Evolutionary conservation across 2,329 filamentous ascomycete genomes (phyloP), one percentile per base, ranked within the genome.

Genomic region (Amesomyces nigricolor): DNA sequence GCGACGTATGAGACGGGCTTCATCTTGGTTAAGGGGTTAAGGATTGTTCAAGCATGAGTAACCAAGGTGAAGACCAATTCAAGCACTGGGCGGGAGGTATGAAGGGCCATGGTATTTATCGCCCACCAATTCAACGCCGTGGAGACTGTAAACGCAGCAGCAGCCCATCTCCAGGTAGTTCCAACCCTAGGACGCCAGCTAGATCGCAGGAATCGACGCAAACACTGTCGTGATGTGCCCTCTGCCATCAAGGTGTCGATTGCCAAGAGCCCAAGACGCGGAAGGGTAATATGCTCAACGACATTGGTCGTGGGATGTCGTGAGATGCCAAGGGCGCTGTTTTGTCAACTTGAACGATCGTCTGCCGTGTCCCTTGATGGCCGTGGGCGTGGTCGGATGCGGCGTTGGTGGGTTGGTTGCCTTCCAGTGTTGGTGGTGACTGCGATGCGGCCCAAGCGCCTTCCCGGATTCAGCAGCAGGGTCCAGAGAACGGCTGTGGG

Each of bases 1-100:
- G 58, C 53, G 22, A 45, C 58, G 52, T 56, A 62, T 5, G 59
- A 47, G 19, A 47, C 22, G n/a, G 40, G 10, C 51, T 60, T 63
- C 61, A 62, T 63, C 14, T 53, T 61, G 40, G 38, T 37, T 22
- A 11, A 32, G 14, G 16, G 42, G 19, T 19, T 14, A 2, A 10
- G 14, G 9, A 32, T 32, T 32, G 10, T 32, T 32, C 6, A 32
- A 10, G 30, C 30, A 10, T 8, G 30, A 32, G 30, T 32, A 32
- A 32, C 17, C 17, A 3, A 19, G 17, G 17, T 19, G 30, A 8
- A 7, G 30, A 32, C 30, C 7, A 32, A 32, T 42, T 40, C 29
- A 29, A 37, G 9, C 8, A 35, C 22, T 26, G 22, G 22, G 22
- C 6, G 22, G 22, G 32, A 35, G 32, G 9, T 11, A 13, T 13